Base-by-base conservation (phyloP, 345 rosid genomes). In the Conringia planisiliqua region DNA sequence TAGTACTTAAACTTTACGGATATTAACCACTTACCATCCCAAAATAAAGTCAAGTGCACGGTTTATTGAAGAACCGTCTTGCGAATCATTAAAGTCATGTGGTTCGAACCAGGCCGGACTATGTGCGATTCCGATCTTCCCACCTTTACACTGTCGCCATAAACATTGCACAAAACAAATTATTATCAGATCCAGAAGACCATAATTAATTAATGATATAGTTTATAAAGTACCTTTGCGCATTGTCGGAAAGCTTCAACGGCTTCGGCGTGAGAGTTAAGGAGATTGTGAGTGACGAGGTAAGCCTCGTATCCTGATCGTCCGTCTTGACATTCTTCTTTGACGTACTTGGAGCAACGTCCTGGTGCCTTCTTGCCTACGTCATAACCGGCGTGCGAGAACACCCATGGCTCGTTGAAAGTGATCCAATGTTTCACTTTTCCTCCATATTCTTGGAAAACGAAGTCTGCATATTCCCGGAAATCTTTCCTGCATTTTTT, bases 381-480 rank as follows among this genome's bases (percentile, higher is more conserved):
- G 17, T 75, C 84, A 10, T 80, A 80, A 29, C 82, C 84, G 1
- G 74, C 66, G 5, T 63, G 68, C 1, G 77, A 20, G n/a, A 64
- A 77, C 10, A 57, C 69, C 78, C 51, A 72, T 76, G 89, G 89
- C 20, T 86, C 87, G n/a, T 86, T 86, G 29, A 86, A 55, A 4
- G 87, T 84, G 58, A 77, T 65, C 89, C 89, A 86, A 40, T 80
- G 66, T 33, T 86, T 84, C 10, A 84, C 87, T 66, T 83, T 70
- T 13, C 80, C 87, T 12, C 89, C 89, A 1, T 62, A 76, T 68
- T 52, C 65, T 61, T 70, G 32, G 36, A 76, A 76, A 0, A 76
- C 65, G 44, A 54, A 76, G 0, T 73, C 77, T 1, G 72, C 72
- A 22, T 69, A 76, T 2, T 76, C 75, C 1, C 64, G 56, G 39